Percentiles rank a stretch among this genome's conserved stretches.
phyloP scores from a whole-genome alignment of 2,329 filamentous ascomycete species.

The Claviceps maximensis region DNA sequence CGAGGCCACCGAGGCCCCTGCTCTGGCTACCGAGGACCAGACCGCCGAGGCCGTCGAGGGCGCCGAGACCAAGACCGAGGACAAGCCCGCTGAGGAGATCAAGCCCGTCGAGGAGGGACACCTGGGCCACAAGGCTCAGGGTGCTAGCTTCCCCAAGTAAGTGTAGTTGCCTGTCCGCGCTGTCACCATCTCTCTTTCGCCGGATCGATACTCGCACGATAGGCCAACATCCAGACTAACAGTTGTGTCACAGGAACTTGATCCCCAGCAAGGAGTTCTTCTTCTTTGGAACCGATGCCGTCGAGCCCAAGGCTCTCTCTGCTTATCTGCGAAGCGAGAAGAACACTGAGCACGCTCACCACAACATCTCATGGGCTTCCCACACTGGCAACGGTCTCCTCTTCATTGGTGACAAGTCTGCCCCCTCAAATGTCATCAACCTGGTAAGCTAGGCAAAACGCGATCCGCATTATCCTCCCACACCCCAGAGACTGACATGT shows the following conservation, averaged over 20 bases:
- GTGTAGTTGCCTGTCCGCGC: too few relatives aligned
- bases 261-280: constrained; percentile 90
- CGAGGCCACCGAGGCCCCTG: constrained; percentile 23
- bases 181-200: too few relatives aligned
- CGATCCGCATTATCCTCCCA: too few relatives aligned
- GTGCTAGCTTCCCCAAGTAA: constrained; percentile 75
- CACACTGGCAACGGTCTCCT: constrained; percentile 93
- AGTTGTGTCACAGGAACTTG: constrained; percentile 50
- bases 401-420: constrained; percentile 78
- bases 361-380: constrained; percentile 75
- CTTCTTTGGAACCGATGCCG: constrained; percentile 63
- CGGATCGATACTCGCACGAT: too few relatives aligned
- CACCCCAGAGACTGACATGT: too few relatives aligned
- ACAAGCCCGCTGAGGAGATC: constrained; percentile 33
- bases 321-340: constrained; percentile 83
- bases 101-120: constrained; percentile 71
- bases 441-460: constrained; percentile 48
- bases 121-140: constrained; percentile 80
- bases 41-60: constrained; percentile 21
- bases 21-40: constrained; percentile 25
- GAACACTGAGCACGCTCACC: constrained; percentile 58
- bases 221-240: constrained; percentile 9
- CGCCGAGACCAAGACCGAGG: constrained; percentile 28
- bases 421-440: constrained; percentile 70
- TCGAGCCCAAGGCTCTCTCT: constrained; percentile 60